Evolutionary conservation across 345 rosid species (phyloP).

Genomic region (Tarenaya hassleriana): DNA sequence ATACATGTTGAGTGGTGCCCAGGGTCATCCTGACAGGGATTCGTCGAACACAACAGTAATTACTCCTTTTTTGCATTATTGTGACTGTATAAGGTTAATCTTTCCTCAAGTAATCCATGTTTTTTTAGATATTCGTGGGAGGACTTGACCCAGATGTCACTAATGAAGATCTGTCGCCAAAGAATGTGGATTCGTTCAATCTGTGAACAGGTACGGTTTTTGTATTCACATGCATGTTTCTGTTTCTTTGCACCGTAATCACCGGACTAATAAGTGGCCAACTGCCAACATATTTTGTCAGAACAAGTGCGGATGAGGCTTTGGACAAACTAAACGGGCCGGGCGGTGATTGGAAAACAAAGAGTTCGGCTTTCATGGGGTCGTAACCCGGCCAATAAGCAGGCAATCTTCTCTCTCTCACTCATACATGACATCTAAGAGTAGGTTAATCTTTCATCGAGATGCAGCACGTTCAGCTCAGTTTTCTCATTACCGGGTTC

Average conservation of each 20-base stretch:
- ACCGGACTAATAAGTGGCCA: neutral
- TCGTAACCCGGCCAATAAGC: conserved; percentile 71
- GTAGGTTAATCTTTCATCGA: too few species aligned
- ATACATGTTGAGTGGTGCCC: conserved; percentile 52
- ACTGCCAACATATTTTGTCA: conserved; percentile 23
- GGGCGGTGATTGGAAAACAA: conserved; percentile 57
- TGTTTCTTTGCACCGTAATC: neutral
- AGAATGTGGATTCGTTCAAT: conserved; percentile 87
- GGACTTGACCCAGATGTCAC: conserved; percentile 84
- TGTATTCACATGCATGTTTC: neutral
- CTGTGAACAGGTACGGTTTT: conserved; percentile 57
- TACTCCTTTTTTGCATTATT: conserved; percentile 17
- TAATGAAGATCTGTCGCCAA: conserved; percentile 74
- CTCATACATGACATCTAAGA: too few species aligned
- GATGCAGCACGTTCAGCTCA: too few species aligned
- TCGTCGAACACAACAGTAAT: conserved; percentile 80
- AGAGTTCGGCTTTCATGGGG: conserved; percentile 85
- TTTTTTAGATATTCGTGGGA: conserved; percentile 86
- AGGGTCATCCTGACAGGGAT: conserved; percentile 61
- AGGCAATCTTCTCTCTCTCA: too few species aligned
- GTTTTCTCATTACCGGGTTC: too few species aligned
- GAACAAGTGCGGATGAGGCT: conserved; percentile 88
- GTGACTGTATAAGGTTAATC: conserved; percentile 13
- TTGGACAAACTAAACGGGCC: conserved; percentile 64
- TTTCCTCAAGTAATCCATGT: conserved; percentile 20